A percentile compares a stretch with the other conserved stretches of the same genome.
phyloP scores from a whole-genome alignment of 306 rosid genomes.

The Prunus dulcis region DNA sequence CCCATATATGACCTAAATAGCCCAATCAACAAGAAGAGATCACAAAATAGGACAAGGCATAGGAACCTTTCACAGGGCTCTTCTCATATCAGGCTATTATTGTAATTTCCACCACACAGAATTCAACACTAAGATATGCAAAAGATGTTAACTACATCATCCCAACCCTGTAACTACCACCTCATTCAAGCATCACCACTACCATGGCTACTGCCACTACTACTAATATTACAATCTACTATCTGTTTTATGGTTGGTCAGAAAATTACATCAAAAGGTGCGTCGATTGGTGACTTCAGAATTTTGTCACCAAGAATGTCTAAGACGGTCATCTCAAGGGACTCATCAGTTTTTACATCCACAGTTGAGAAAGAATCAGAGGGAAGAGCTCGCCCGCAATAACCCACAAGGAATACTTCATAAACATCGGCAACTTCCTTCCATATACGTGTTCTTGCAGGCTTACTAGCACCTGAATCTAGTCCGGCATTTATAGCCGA shows the following conservation, averaged over 20 bases:
- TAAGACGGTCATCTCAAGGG: slow-evolving; percentile 75
- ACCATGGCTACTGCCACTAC: too few relatives aligned
- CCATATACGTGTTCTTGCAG: slow-evolving; percentile 81
- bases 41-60: too few relatives aligned
- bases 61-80: too few relatives aligned
- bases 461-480: slow-evolving; percentile 52
- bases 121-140: too few relatives aligned
- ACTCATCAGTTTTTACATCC: slow-evolving; percentile 71
- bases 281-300: slow-evolving; percentile 68
- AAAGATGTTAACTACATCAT: too few relatives aligned
- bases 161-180: too few relatives aligned
- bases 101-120: too few relatives aligned
- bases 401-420: slow-evolving; percentile 91
- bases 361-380: slow-evolving; percentile 68
- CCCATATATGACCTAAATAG: too few relatives aligned
- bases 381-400: slow-evolving; percentile 91
- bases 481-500: slow-evolving; percentile 35
- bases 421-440: slow-evolving; percentile 93
- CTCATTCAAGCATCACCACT: too few relatives aligned
- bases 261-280: slow-evolving; percentile 76
- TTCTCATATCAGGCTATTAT: too few relatives aligned
- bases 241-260: slow-evolving; percentile 3
- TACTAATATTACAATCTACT: not conserved
- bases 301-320: slow-evolving; percentile 76
- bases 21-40: too few relatives aligned